Base-by-base conservation (phyloP, 371 early-diverging fungal species). In the Saksenaea oblongispora region DNA sequence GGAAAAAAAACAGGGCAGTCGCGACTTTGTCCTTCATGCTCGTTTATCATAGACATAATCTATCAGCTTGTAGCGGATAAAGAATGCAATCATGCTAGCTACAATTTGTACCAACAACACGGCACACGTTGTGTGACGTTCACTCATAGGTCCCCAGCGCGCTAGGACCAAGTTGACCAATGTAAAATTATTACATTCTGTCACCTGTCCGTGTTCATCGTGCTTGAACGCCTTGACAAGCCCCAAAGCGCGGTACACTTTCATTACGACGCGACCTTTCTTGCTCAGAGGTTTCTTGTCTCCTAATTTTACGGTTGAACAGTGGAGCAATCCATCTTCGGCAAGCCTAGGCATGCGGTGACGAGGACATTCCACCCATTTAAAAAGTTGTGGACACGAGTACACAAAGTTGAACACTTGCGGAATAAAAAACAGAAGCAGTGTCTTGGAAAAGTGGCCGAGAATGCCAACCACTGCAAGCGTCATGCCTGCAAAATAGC, bases 401-500 rank as follows among this genome's bases (percentile, higher is more conserved):
- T 96, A 92, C 35, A 95, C 15, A 78, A 99, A 98, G 73, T 99
- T 99, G 74, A 98, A 91, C 4, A 98, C 87, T 73, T 99, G 99
- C 0, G 98, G 98, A 4, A 93, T 70, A 73, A 97, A 96, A 73
- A 99, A 93, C 34, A 98, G 72, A 42, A 99, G 67, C 56, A 99
- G 72, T 0, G 98, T 98, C 69, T 97, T 97, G 44, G 91, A 89
- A 69, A 95, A 94, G 60, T 97, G 96, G 8, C 96, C 94, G 34
- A 97, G 72, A 62, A 98, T 93, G 0, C 96, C 97, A 8, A 95
- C 93, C 1, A 96, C 97, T 0, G 98, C 96, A 75, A 98, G 89
- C 0, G 94, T 91, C 95, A 98, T 98, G n/a, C 99, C 99, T 1
- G 96, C 93, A 86, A 98, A 98, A 71, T 98, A 98, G 71, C 95